Evolutionary conservation across 768 basidiomycete species (phyloP).

Genomic region (Auricularia sp.): DNA sequence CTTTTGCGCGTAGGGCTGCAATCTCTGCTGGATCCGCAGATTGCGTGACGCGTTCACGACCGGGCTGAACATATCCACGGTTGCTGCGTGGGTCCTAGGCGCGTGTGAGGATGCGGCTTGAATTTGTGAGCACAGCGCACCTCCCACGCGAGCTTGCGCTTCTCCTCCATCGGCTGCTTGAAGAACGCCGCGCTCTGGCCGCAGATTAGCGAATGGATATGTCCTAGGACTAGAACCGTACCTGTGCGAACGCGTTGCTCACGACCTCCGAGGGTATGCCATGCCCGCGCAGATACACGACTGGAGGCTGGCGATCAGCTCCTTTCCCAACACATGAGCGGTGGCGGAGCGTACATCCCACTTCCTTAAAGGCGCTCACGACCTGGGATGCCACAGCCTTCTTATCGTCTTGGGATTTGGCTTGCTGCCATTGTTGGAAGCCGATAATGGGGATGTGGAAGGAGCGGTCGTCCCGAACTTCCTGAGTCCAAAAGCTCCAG

Average conservation of each 20-base stretch:
- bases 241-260: constrained; percentile 55
- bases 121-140: neutral
- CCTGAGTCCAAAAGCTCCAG: constrained; percentile 9
- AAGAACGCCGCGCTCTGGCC: constrained; percentile 74
- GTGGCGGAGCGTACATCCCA: constrained; percentile 5
- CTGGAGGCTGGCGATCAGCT: constrained; percentile 26
- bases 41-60: constrained; percentile 75
- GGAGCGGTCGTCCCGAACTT: constrained; percentile 25
- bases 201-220: constrained; percentile 8
- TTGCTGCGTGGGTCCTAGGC: constrained; percentile 62
- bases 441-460: constrained; percentile 71
- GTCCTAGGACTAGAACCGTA: constrained; percentile 13
- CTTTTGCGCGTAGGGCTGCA: constrained; percentile 54
- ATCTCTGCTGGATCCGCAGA: constrained; percentile 64
- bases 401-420: constrained; percentile 44
- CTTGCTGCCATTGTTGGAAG: constrained; percentile 55
- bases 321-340: neutral
- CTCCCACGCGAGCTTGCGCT: constrained; percentile 70
- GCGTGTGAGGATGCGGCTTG: neutral
- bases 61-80: constrained; percentile 71
- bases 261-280: constrained; percentile 53
- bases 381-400: constrained; percentile 54
- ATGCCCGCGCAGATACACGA: constrained; percentile 68
- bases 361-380: constrained; percentile 64
- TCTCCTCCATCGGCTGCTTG: constrained; percentile 44